A percentile compares a stretch with the other conserved stretches of the same genome.
Conservation (phyloP, 768 basidiomycete genomes). For the Trametes punicea region DNA sequence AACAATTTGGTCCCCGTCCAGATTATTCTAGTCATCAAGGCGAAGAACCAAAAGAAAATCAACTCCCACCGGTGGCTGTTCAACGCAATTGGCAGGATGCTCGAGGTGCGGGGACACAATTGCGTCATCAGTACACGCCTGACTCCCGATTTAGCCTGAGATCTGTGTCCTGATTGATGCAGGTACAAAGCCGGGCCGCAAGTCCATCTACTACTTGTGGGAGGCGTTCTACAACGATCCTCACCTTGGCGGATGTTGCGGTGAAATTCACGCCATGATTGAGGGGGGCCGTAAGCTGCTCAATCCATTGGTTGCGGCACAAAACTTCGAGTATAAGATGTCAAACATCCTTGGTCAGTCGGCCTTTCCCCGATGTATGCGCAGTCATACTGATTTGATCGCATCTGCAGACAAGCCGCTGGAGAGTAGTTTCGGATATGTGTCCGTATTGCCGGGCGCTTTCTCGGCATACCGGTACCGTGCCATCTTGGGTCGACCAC, state of each 20-base stretch:
- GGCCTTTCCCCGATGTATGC: not conserved
- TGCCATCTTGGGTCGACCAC: slow-evolving; percentile 85
- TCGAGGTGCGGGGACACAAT: slow-evolving; percentile 49
- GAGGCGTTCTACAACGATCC: slow-evolving; percentile 83
- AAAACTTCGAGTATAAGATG: slow-evolving; percentile 99
- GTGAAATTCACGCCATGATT: slow-evolving; percentile 97
- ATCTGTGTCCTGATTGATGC: slow-evolving; percentile 92
- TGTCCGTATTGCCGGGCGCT: slow-evolving; percentile 92
- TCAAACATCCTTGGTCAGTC: slow-evolving; percentile 83
- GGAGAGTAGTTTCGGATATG: slow-evolving; percentile 94
- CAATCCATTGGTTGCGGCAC: slow-evolving; percentile 90
- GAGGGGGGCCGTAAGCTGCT: slow-evolving; percentile 87
- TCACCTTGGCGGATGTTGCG: slow-evolving; percentile 83
- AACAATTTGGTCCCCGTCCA: slow-evolving; percentile 93
- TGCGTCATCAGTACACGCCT: not conserved
- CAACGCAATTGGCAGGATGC: slow-evolving; percentile 83
- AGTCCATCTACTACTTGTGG: slow-evolving; percentile 95
- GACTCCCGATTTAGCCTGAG: slow-evolving; percentile 59
- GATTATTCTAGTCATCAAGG: slow-evolving; percentile 87
- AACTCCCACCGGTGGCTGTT: slow-evolving; percentile 96
- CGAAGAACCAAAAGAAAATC: slow-evolving; percentile 95
- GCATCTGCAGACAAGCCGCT: slow-evolving; percentile 73
- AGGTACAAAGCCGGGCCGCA: slow-evolving; percentile 95
- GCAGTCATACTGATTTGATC: not conserved
- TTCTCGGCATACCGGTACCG: slow-evolving; percentile 96